phyloP scores from a whole-genome alignment of 1,284 basidiomycete genomes.

The Trametes pubescens region DNA sequence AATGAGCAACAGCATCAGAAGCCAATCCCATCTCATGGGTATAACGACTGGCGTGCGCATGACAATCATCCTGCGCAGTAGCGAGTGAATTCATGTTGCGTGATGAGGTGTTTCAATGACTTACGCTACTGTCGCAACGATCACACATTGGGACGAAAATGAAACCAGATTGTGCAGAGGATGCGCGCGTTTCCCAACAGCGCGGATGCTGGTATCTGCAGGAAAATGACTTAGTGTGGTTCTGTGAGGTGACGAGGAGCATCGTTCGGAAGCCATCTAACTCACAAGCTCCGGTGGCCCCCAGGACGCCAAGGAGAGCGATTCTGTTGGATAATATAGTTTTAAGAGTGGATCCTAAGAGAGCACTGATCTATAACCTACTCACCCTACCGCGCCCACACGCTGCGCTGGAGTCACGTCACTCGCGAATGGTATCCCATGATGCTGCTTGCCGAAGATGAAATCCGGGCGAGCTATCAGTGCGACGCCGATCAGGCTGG shows the following conservation, averaged over 20 bases:
- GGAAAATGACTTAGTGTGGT: neutral
- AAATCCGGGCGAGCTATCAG: slow-evolving; percentile 54
- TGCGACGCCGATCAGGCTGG: slow-evolving; percentile 59
- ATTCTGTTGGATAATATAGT: slow-evolving; percentile 46
- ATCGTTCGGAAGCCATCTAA: slow-evolving; percentile 11
- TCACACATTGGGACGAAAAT: slow-evolving; percentile 70
- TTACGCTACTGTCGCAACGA: slow-evolving; percentile 61
- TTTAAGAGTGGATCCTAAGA: neutral
- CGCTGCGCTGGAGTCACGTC: slow-evolving; percentile 45
- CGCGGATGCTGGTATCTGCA: slow-evolving; percentile 70
- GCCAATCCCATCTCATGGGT: slow-evolving; percentile 56
- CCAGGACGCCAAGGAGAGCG: slow-evolving; percentile 65
- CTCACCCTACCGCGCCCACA: slow-evolving; percentile 48
- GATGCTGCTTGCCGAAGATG: slow-evolving; percentile 41
- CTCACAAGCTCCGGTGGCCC: slow-evolving; percentile 68
- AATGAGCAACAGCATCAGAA: slow-evolving; percentile 54
- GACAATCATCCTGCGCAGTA: slow-evolving; percentile 50
- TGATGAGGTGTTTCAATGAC: slow-evolving; percentile 25
- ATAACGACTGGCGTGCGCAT: slow-evolving; percentile 52
- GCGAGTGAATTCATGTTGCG: neutral
- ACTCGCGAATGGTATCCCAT: neutral
- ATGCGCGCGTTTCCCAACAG: slow-evolving; percentile 78
- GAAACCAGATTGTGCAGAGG: slow-evolving; percentile 76
- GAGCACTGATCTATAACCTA: neutral
- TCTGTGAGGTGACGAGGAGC: neutral